Conservation (phyloP, 345 rosid species). For the Brassica juncea region DNA sequence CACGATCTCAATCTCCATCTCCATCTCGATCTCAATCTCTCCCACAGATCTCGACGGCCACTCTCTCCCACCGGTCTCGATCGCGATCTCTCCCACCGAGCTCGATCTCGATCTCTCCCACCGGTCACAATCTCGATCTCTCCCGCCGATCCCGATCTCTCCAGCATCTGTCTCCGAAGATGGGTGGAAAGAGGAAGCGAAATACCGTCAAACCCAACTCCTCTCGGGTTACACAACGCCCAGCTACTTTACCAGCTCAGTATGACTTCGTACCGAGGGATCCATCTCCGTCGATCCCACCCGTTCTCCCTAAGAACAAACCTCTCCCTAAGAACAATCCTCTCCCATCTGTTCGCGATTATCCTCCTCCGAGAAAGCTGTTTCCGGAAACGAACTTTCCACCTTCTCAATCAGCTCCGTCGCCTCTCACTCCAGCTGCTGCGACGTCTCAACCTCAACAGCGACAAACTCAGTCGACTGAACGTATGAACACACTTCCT, state of each 20-base stretch:
- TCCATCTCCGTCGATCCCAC: background rate
- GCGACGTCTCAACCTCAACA: background rate
- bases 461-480: background rate
- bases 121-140: too few relatives aligned
- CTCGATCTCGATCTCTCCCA: too few relatives aligned
- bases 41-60: background rate
- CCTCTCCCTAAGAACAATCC: background rate
- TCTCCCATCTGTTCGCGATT: background rate
- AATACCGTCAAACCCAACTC: background rate
- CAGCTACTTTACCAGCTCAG: background rate
- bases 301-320: too few relatives aligned
- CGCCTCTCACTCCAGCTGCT: background rate
- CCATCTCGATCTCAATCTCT: too few relatives aligned
- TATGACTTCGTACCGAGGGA: background rate
- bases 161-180: background rate
- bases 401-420: background rate
- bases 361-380: background rate
- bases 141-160: too few relatives aligned
- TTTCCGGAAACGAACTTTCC: background rate
- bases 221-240: background rate
- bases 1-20: too few relatives aligned
- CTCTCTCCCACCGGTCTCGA: background rate
- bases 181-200: background rate
- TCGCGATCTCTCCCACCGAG: background rate
- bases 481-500: background rate